Evolutionary conservation across 495 filamentous ascomycete species (phyloP).

Genomic region (Usnea hakonensis): DNA sequence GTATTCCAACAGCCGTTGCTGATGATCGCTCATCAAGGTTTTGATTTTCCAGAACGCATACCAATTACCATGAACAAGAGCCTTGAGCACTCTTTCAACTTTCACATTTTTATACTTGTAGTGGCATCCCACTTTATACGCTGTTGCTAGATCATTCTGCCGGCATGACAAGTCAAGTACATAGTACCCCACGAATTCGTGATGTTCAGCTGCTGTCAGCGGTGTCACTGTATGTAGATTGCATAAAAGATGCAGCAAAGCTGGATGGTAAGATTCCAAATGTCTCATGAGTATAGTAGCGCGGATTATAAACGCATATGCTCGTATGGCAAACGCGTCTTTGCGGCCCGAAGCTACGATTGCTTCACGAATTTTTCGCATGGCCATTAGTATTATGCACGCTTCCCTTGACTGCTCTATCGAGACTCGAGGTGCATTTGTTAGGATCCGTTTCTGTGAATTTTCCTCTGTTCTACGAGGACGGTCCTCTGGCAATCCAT

Average conservation of each 20-base stretch:
- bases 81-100: slow-evolving; percentile 57
- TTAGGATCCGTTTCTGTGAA: slow-evolving; percentile 14
- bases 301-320: slow-evolving; percentile 42
- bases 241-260: slow-evolving; percentile 68
- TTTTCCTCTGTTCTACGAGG: slow-evolving; percentile 6
- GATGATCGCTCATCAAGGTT: slow-evolving; percentile 65
- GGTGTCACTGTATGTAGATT: slow-evolving; percentile 57
- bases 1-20: slow-evolving; percentile 69
- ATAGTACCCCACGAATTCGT: slow-evolving; percentile 70
- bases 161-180: slow-evolving; percentile 86
- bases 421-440: slow-evolving; percentile 23
- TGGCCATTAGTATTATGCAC: slow-evolving; percentile 56
- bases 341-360: slow-evolving; percentile 63
- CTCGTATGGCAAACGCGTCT: slow-evolving; percentile 44
- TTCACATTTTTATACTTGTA: slow-evolving; percentile 52
- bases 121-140: slow-evolving; percentile 51
- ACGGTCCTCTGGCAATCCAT: not conserved
- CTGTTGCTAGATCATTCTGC: slow-evolving; percentile 63
- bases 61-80: slow-evolving; percentile 76
- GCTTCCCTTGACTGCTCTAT: slow-evolving; percentile 45
- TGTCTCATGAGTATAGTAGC: slow-evolving; percentile 70
- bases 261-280: slow-evolving; percentile 82
- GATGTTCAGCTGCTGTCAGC: slow-evolving; percentile 58
- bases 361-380: slow-evolving; percentile 87
- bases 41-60: slow-evolving; percentile 64